Base-by-base conservation (phyloP, 768 basidiomycete genomes). In the Psilocybe azurescens region DNA sequence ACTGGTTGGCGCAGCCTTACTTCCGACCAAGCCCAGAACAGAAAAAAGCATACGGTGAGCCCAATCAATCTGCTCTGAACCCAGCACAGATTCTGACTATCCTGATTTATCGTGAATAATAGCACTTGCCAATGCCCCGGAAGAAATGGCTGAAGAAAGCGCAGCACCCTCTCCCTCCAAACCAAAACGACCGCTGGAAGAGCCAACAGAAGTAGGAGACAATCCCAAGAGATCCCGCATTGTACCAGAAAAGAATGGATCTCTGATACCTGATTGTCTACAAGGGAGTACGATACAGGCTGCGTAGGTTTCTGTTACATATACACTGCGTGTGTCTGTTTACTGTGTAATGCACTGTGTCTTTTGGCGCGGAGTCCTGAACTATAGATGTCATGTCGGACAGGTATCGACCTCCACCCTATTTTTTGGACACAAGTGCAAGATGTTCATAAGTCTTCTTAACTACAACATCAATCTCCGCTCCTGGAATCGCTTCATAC, bases 1-100 rank as follows among this genome's bases (percentile, higher is more conserved):
- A 79, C 63, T 83, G 81, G 81, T 65, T 86, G 10, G 83, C 83
- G 6, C 89, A 91, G 74, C 88, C 89, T 0, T 87, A 88, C 67
- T 83, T 88, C 65, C 77, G 89, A n/a, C 82, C 85, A 10, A 63
- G 66, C 18, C 62, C 67, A 8, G 63, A 69, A 51, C 69, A 69
- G 60, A 70, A 67, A 58, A 69, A 70, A 38, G 68, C 70, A 10
- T 68, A 66, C 44, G 64, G 70, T 68, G 11, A 59, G 65, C 11
- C 56, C 0, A 4, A 29, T 20, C n/a, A 20, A 3, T 8, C 9
- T 24, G 5, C 33, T 14, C 14, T 7, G 10, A 14, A 20, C 20
- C 20, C 7, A 24, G 18, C 8, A 9, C 14, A 24, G 2, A 6
- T 30, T 50, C 20, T 50, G 48, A 11, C 29, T 7, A 30, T 32